Evolutionary conservation across 345 rosid species (phyloP), one percentile per base, ranked within the genome.

Genomic region (Brassica rapa): DNA sequence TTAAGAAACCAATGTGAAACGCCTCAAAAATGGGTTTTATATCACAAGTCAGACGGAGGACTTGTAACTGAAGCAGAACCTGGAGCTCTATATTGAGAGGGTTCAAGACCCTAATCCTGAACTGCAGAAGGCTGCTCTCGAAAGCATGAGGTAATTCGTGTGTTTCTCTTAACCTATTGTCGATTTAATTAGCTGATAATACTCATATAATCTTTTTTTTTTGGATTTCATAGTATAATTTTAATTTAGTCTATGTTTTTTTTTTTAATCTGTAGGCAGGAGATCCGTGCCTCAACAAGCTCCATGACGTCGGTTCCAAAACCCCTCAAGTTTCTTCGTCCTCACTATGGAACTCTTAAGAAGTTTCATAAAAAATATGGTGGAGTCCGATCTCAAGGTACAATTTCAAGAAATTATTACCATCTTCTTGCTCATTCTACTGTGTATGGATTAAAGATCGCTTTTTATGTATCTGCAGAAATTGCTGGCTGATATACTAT

Each of bases 251-350:
- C 9, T 35, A 35, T 35, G 7, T n/a, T 25, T 25, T 15, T 1
- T 29, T 29, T 25, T 35, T 16, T 25, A 76, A 39, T 62, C 64
- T 70, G 55, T 77, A 94, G 98, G 87, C 96, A 89, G 71, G 98
- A 92, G 83, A 92, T 94, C 68, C 90, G 97, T 23, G 87, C 92
- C 33, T 84, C 97, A 70, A 94, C 97, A 1, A 92, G 25, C 25
- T 24, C 25, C 25, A 24, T 24, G 25, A 24, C 25, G 25, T 24
- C 98, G 5, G 98, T 92, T 82, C 98, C 98, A 6, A 94, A 94
- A 84, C 98, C 98, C 25, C 86, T 94, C 64, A 94, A 92, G 87
- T 94, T 94, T 84, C 98, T 94, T 41, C 91, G 98, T 24, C 97
- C 97, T 8, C 97, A 94, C 82, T 94, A 92, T 84, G 98, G 86